Base-by-base conservation (phyloP, 139 green algal species). In the Chlorella vulgaris region DNA sequence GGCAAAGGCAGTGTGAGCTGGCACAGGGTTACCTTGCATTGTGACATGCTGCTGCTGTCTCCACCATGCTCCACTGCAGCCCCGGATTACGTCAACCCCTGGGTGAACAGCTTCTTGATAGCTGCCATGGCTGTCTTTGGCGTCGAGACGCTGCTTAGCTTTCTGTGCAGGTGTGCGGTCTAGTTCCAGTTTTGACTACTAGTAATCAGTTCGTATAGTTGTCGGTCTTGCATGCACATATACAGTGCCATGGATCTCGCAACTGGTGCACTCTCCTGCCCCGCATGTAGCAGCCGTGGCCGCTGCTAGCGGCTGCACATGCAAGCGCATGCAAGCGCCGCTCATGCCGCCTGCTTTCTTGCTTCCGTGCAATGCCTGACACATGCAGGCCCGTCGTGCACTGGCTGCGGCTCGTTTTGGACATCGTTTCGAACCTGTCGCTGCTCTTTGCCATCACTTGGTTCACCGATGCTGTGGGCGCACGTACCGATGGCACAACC, bases 381-480 rank as follows among this genome's bases (percentile, higher is more conserved):
- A 10, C 2, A 29, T 3, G 28, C 58, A 80, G 74, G 26, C 5
- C 40, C 3, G 19, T 36, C 3, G 18, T 70, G 58, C n/a, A 31
- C 1, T 61, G 21, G 55, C 36, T 80, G 18, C 28, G 31, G 26
- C 26, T 80, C 2, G 55, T 5, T 0, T 38, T 80, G 55, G 74
- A 80, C 21, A 15, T 80, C 4, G 21, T 80, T 2, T 69, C 74
- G 38, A 80, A 69, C n/a, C 26, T 58, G 2, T 69, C 74, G 28
- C 43, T 80, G 33, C 74, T 80, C n/a, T 80, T 55, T 29, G 74
- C 38, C 58, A 58, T 80, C 74, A 80, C 74, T n/a, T 80, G 74
- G 74, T 80, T 80, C 58, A 60, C 74, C 2, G 74, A 80, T 1
- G 58, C 58, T 5, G 38, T 61, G 28, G 39, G 74, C 39, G 10